These are phyloP conservation scores for Pseudovirgaria hyperparasitica DNA, from an alignment of 2,329 filamentous ascomycete species.

Conservation along the genomic window DNA sequence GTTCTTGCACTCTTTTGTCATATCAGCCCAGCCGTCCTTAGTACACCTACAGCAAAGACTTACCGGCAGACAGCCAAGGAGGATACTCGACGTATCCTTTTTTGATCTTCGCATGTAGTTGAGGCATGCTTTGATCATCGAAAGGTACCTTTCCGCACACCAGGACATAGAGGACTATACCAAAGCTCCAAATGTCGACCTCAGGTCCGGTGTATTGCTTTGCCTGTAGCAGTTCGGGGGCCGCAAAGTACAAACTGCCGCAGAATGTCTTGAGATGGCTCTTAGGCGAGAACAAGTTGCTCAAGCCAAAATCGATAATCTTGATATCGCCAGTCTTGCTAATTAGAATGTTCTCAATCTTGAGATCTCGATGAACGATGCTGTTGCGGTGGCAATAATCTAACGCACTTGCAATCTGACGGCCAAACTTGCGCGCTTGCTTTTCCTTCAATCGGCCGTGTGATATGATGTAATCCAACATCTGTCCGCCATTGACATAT, in stretches of 20 bases:
- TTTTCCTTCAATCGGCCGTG: constrained; percentile 97
- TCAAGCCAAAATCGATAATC: constrained; percentile 96
- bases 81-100: constrained; percentile 94
- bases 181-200: constrained; percentile 97
- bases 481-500: constrained; percentile 96
- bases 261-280: constrained; percentile 91
- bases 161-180: constrained; percentile 91
- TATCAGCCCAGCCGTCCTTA: too few species aligned
- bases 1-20: constrained; percentile 67
- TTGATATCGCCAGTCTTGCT: constrained; percentile 99
- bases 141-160: constrained; percentile 98
- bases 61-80: constrained; percentile 80
- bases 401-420: constrained; percentile 89
- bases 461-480: constrained; percentile 99
- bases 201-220: constrained; percentile 92
- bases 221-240: constrained; percentile 85
- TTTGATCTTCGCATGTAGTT: constrained; percentile 97
- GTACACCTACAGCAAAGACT: constrained; percentile 18
- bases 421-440: constrained; percentile 91
- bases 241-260: constrained; percentile 93
- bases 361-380: constrained; percentile 92
- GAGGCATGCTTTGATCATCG: constrained; percentile 98
- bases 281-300: constrained; percentile 84
- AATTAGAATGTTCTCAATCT: constrained; percentile 98
- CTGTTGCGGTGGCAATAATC: constrained; percentile 98